Conservation (phyloP, 805 yeast genomes). For the Hanseniaspora singularis region DNA sequence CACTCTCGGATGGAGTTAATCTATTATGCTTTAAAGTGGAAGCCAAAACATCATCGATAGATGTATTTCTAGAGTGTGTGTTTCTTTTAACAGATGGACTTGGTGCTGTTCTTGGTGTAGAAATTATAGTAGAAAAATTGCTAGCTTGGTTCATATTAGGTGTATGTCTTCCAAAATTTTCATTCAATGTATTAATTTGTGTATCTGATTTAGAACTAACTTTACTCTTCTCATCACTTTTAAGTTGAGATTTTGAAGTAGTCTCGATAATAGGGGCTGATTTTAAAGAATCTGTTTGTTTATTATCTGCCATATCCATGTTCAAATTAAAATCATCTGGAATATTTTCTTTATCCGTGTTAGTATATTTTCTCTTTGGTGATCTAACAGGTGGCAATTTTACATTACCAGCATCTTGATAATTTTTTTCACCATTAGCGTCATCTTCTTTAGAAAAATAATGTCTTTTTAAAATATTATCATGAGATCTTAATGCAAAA, state of each 20-base stretch:
- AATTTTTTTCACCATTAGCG: too few species aligned
- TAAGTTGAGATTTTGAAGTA: too few species aligned
- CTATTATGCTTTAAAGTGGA: constrained; percentile 19
- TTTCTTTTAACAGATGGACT: constrained; percentile 1
- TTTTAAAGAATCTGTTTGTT: too few species aligned
- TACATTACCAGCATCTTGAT: too few species aligned
- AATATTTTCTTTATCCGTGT: neutral
- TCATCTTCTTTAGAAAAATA: neutral
- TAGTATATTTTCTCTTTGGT: neutral
- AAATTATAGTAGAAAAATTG: neutral
- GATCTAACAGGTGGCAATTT: neutral
- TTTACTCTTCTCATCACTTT: too few species aligned
- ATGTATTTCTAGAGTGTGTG: constrained; percentile 16
- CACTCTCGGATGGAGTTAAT: constrained; percentile 7
- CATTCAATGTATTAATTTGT: too few species aligned
- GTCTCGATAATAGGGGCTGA: too few species aligned
- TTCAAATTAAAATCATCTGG: neutral
- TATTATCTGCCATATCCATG: too few species aligned
- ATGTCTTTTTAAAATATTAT: neutral
- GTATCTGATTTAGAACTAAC: too few species aligned
- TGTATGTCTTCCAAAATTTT: too few species aligned
- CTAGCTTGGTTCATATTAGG: too few species aligned
- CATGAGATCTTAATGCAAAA: neutral
- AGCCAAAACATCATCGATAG: constrained; percentile 23
- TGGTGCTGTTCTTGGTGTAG: neutral